Evolutionary conservation across 78 protist genomes (phyloP), one percentile per base, ranked within the genome.

Genomic region (Emiliania huxleyi): DNA sequence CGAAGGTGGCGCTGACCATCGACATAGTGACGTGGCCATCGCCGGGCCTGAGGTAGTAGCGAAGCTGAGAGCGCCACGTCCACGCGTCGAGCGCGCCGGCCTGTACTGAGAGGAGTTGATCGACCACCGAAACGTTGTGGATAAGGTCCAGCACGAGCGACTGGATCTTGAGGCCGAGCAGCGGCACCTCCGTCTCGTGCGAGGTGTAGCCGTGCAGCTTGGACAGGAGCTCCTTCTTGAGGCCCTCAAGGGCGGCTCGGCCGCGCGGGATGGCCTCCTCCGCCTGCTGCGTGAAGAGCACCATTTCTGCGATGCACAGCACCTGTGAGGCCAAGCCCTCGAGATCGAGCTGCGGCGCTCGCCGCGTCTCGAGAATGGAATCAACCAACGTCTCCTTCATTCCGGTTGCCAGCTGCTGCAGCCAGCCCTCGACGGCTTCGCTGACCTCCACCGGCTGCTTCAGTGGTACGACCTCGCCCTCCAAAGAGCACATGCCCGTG

Each of bases 101-200:
- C 45, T 37, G 5, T 42, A 46, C 87, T 1, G 2, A 35, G 42
- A 44, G 29, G 69, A 98, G 94, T 89, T 94, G 94, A 33, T 94
- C 96, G 23, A 93, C 94, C 55, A 97, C 97, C 29, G 97, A 98
- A 25, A 96, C 85, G 93, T 94, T 91, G 94, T 98, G 98, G 89
- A 98, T 96, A 38, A 97, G 62, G 95, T 97, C 98, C 90, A 97
- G 37, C 3, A 97, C 44, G 21, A 97, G 90, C 29, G 95, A 56
- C 94, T 96, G 95, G 93, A 96, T n/a, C 92, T 97, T 96, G 25
- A 93, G 93, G 35, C 15, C 37, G 42, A 90, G 37, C 22, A 97
- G 95, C 26, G 29, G 29, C 25, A 8, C 93, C 35, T 44, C 91
- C 1, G 56, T 3, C 55, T 43, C 84, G 40, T 0, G 19, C 26